phyloP scores from a whole-genome alignment of 2,329 filamentous ascomycete species.

The Ophiostoma angusticollis region DNA sequence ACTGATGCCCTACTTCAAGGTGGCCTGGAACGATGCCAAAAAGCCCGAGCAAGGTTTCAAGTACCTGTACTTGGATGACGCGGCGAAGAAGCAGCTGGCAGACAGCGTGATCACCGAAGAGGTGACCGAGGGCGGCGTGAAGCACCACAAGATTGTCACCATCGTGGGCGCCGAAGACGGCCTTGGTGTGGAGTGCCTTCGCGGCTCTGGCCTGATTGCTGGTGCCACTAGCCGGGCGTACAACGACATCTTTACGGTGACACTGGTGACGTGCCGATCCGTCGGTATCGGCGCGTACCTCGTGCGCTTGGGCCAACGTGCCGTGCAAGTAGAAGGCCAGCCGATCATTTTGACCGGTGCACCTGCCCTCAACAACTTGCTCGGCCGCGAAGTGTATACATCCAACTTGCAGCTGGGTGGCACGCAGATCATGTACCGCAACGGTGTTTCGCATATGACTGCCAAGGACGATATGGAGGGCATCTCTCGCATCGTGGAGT shows the following conservation, averaged over 20 bases:
- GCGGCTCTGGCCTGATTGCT: constrained; percentile 94
- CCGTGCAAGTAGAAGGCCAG: constrained; percentile 96
- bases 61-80: constrained; percentile 86
- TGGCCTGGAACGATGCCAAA: constrained; percentile 79
- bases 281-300: constrained; percentile 99
- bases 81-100: constrained; percentile 76
- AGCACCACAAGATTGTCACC: constrained; percentile 85
- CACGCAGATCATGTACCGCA: constrained; percentile 99
- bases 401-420: constrained; percentile 98
- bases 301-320: constrained; percentile 93
- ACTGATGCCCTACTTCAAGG: constrained; percentile 91
- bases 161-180: constrained; percentile 90
- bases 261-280: constrained; percentile 91
- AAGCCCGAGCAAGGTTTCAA: constrained; percentile 87
- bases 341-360: constrained; percentile 98
- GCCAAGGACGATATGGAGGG: constrained; percentile 95
- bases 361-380: constrained; percentile 91
- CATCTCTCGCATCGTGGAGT: constrained; percentile 94
- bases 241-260: constrained; percentile 98
- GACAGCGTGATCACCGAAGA: constrained; percentile 82
- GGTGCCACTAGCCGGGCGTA: constrained; percentile 95
- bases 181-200: constrained; percentile 92
- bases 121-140: constrained; percentile 75
- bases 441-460: constrained; percentile 98
- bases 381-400: constrained; percentile 96